Evolutionary conservation across 192 early-diverging fungal species (phyloP).

Genomic region (Mortierella antarctica): DNA sequence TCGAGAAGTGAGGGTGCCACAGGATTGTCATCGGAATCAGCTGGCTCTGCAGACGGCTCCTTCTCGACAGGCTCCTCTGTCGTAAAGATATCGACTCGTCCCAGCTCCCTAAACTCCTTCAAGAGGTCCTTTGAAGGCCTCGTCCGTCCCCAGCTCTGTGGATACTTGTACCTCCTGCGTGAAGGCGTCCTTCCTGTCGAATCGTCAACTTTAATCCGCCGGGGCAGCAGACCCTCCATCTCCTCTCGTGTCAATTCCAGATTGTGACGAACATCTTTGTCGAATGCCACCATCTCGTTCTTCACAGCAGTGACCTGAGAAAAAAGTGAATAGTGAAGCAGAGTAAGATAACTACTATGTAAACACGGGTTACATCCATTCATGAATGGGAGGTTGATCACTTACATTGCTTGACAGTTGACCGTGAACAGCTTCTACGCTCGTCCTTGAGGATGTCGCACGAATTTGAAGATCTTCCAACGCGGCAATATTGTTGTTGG

Average conservation of each 20-base stretch:
- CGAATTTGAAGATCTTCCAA: slow-evolving; percentile 22
- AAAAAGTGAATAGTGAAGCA: neutral
- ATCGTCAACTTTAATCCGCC: slow-evolving; percentile 40
- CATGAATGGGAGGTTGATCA: neutral
- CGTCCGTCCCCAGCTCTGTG: slow-evolving; percentile 33
- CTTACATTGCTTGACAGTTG: slow-evolving; percentile 15
- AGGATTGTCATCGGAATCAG: slow-evolving; percentile 11
- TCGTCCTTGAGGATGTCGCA: neutral
- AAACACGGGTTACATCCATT: neutral
- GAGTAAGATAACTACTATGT: neutral
- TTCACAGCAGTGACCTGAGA: slow-evolving; percentile 11
- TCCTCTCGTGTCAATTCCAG: slow-evolving; percentile 27
- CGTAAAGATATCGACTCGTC: slow-evolving; percentile 32
- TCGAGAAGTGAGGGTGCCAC: neutral
- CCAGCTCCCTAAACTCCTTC: slow-evolving; percentile 45
- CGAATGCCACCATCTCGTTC: neutral
- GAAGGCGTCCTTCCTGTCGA: slow-evolving; percentile 41
- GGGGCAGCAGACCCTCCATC: slow-evolving; percentile 16
- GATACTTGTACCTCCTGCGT: slow-evolving; percentile 36
- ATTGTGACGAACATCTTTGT: slow-evolving; percentile 17
- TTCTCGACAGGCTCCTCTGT: slow-evolving; percentile 5
- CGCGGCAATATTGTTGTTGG: slow-evolving; percentile 10
- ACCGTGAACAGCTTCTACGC: neutral
- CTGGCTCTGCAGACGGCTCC: neutral
- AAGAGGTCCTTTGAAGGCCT: slow-evolving; percentile 39